Conservation (phyloP, 495 filamentous ascomycete genomes). For the Rhypophila decipiens region DNA sequence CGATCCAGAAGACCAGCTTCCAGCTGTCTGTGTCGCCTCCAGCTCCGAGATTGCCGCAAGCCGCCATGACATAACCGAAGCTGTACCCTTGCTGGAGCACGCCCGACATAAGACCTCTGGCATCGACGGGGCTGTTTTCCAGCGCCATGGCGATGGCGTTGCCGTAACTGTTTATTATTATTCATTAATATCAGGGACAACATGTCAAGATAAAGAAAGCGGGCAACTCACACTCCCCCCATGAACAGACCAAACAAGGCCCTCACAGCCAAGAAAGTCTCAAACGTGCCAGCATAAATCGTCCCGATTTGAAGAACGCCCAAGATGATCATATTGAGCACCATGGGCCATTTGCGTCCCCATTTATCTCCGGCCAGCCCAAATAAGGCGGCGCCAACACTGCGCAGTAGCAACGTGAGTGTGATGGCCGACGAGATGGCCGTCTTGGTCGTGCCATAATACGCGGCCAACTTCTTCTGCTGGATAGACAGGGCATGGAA, state of each 20-base stretch:
- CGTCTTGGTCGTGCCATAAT: conserved; percentile 60
- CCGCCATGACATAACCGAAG: conserved; percentile 67
- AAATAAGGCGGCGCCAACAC: conserved; percentile 63
- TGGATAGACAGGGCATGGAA: conserved; percentile 73
- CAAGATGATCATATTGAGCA: conserved; percentile 60
- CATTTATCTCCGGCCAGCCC: conserved; percentile 67
- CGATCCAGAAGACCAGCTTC: conserved; percentile 58
- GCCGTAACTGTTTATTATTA: no score
- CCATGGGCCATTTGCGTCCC: conserved; percentile 79
- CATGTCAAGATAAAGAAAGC: no score
- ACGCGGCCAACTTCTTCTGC: conserved; percentile 58
- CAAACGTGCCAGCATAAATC: conserved; percentile 60
- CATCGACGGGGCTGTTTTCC: conserved; percentile 65
- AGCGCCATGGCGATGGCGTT: conserved; percentile 77
- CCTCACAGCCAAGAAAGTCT: conserved; percentile 63
- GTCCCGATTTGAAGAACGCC: conserved; percentile 64
- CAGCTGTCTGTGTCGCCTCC: conserved; percentile 49
- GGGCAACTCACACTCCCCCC: no score
- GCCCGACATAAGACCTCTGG: conserved; percentile 69
- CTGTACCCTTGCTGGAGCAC: conserved; percentile 75
- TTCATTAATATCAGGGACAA: no score
- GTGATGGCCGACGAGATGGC: conserved; percentile 68
- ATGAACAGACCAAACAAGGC: conserved; percentile 74
- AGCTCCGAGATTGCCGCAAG: conserved; percentile 61
- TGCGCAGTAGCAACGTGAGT: conserved; percentile 62